phyloP scores from a whole-genome alignment of 2,329 filamentous ascomycete genomes.

The Diaporthe vexans region DNA sequence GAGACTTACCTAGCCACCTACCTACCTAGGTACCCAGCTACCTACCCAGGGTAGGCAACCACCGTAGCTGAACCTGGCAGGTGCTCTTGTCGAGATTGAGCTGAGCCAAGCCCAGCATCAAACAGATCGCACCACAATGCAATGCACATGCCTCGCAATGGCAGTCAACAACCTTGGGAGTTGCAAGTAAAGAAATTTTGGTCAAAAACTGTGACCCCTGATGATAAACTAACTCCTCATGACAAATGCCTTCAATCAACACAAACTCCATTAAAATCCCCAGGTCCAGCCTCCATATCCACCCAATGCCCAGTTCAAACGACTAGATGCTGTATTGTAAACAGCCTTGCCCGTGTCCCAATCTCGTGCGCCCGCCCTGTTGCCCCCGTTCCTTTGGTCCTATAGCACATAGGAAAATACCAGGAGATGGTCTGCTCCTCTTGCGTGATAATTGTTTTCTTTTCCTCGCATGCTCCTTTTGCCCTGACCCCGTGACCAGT shows the following conservation, averaged over 20 bases:
- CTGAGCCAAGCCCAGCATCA: not conserved
- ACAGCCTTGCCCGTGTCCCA: constrained; percentile 18
- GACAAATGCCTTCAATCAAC: constrained; percentile 3
- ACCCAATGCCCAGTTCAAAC: constrained; percentile 9
- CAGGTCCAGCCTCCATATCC: not conserved
- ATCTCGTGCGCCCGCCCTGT: not conserved
- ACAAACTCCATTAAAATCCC: constrained; percentile 27
- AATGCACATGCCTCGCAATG: not conserved
- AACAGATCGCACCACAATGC: not conserved
- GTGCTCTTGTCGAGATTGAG: not conserved
- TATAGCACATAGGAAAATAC: constrained; percentile 19
- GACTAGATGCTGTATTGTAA: constrained; percentile 10
- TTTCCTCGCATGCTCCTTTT: not conserved
- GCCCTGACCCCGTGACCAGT: constrained; percentile 1
- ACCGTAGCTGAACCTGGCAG: not conserved
- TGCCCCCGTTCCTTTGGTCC: not conserved
- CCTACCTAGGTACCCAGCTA: too few species aligned
- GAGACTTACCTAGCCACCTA: too few species aligned
- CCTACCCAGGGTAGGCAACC: not conserved
- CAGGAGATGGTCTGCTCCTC: not conserved
- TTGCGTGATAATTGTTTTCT: not conserved
- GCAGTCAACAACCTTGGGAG: not conserved
- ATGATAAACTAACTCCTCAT: not conserved
- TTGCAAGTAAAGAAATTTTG: not conserved
- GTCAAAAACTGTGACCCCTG: constrained; percentile 16